Conservation (phyloP, 176 grass and related monocot species). For the Hordeum vulgare region DNA sequence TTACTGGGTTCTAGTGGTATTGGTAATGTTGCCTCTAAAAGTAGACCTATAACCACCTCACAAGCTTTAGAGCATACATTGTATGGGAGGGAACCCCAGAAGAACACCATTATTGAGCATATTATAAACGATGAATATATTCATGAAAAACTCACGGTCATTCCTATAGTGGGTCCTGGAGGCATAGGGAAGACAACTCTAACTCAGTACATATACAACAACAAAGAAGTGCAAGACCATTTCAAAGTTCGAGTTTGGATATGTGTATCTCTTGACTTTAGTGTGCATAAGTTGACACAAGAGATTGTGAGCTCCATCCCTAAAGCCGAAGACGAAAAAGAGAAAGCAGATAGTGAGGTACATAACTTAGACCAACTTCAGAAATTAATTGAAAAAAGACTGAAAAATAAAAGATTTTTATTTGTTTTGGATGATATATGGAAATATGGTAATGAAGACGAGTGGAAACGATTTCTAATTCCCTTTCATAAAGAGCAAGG, state of each 20-base stretch:
- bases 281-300: background rate
- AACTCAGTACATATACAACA: conserved; percentile 18
- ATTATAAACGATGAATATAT: background rate
- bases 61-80: background rate
- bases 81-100: background rate
- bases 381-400: background rate
- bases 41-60: background rate
- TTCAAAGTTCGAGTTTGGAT: conserved; percentile 19
- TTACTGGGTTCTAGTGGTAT: background rate
- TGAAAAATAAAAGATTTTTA: background rate
- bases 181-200: conserved; percentile 43
- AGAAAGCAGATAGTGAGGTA: background rate
- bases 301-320: background rate
- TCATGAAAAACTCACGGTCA: background rate
- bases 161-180: conserved; percentile 28
- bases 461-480: background rate
- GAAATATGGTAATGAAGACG: background rate
- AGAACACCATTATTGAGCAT: background rate
- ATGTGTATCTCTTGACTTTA: conserved; percentile 22
- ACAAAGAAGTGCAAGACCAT: background rate
- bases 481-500: background rate
- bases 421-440: conserved; percentile 20
- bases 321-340: background rate
- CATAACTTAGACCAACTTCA: background rate
- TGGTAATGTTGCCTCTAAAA: background rate